phyloP scores from a whole-genome alignment of 768 basidiomycete species.

The Hygrophorus pudorinus region DNA sequence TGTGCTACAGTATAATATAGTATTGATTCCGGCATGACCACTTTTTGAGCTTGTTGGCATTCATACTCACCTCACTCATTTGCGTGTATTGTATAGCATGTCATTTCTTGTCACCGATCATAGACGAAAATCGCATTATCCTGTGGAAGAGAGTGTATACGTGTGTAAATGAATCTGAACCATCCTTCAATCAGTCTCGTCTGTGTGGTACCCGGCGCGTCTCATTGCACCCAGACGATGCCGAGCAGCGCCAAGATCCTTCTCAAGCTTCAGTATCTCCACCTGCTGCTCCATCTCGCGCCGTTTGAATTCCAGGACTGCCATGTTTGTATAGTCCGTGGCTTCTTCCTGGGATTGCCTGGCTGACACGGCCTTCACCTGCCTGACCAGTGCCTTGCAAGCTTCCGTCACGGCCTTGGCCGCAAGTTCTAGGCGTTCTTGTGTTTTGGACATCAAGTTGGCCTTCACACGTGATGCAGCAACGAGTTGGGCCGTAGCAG shows the following conservation, averaged over 20 bases:
- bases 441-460: slow-evolving; percentile 96
- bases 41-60: slow-evolving; percentile 3
- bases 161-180: slow-evolving; percentile 7
- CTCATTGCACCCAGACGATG: slow-evolving; percentile 79
- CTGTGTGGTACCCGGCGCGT: slow-evolving; percentile 81
- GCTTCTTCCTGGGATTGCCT: slow-evolving; percentile 73
- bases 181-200: slow-evolving; percentile 53
- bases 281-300: slow-evolving; percentile 99
- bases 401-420: slow-evolving; percentile 98
- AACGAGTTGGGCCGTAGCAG: slow-evolving; percentile 94
- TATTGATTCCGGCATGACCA: not conserved
- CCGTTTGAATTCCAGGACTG: slow-evolving; percentile 90
- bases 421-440: slow-evolving; percentile 90
- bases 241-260: slow-evolving; percentile 83
- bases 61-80: no score
- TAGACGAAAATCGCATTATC: no score
- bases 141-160: no score
- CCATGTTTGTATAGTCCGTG: slow-evolving; percentile 88
- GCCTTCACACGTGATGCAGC: slow-evolving; percentile 98
- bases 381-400: slow-evolving; percentile 90
- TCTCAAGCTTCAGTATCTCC: slow-evolving; percentile 94
- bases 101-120: no score
- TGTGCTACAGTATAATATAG: no score
- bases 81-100: no score
- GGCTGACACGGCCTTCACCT: slow-evolving; percentile 92